Base-by-base conservation (phyloP, 2,329 filamentous ascomycete genomes). In the Thermoascus crustaceus region DNA sequence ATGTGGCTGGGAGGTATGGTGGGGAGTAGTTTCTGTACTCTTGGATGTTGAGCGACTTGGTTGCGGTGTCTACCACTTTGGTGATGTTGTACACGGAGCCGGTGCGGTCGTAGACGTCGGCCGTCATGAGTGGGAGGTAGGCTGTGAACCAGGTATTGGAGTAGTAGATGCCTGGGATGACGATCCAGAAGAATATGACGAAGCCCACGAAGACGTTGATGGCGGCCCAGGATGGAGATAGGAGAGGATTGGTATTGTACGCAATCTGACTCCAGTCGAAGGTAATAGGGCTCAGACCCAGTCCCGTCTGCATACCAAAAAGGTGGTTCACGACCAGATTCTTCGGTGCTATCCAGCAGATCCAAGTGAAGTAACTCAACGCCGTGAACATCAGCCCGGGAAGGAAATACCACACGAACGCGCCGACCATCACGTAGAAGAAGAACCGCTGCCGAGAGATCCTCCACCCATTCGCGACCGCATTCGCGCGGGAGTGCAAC, bases 11-110 rank as follows among this genome's bases (percentile, higher is more conserved):
- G 8, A 82, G 61, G 47, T 72, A 81, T 0, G 80, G 63, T 2
- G 78, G 78, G 7, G 77, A 81, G 54, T 82, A 81, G n/a, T 63
- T 63, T 42, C 67, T 62, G 53, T 82, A 82, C 10, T 71, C 71
- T 1, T 64, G 69, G 44, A 71, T 67, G 52, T 81, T 73, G 35
- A 82, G 72, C 9, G 69, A 61, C 42, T 76, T 64, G 13, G 63
- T 53, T 2, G 47, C 17, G 34, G n/a, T n/a, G n/a, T 70, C 70
- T 4, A 82, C 61, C 30, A 81, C 76, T 20, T 63, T 66, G 2
- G 66, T 61, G 4, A 77, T 73, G 38, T 81, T 69, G 60, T 82
- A 82, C 10, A 62, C 44, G 2, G 58, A 50, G 14, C 75, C 76
- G 1, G 67, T 76, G 45, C 79, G 78, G 57, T 80, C 76, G 49